Conservation (phyloP, 306 rosid genomes). For the Sesbania bispinosa region DNA sequence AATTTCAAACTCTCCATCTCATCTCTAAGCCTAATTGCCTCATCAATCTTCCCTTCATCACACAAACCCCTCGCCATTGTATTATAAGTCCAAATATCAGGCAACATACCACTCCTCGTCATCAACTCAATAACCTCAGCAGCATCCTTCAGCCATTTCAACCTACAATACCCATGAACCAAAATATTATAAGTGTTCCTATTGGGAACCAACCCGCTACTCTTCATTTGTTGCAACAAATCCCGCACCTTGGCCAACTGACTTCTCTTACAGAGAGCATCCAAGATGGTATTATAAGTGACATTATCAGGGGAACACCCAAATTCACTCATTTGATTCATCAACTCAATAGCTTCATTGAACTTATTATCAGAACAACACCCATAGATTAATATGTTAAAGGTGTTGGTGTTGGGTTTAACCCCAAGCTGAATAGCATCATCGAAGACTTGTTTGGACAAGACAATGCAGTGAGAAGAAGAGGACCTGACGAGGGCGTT, state of each 20-base stretch:
- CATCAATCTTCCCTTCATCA: constrained; percentile 67
- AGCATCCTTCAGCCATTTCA: constrained; percentile 78
- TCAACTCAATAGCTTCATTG: constrained; percentile 40
- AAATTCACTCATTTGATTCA: constrained; percentile 49
- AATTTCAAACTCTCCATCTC: constrained; percentile 66
- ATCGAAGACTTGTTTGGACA: constrained; percentile 40
- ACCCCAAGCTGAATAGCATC: constrained; percentile 51
- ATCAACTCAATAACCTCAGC: constrained; percentile 59
- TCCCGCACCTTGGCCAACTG: constrained; percentile 55
- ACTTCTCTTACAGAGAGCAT: constrained; percentile 57
- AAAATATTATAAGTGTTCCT: constrained; percentile 63
- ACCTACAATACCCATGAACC: constrained; percentile 77
- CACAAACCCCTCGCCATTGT: constrained; percentile 65
- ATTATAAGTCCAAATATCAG: constrained; percentile 83
- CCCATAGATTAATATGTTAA: constrained; percentile 67
- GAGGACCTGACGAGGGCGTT: constrained; percentile 50
- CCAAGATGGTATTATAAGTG: constrained; percentile 66
- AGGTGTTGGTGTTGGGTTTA: constrained; percentile 38
- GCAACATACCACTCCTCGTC: constrained; percentile 44
- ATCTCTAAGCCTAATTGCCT: constrained; percentile 61
- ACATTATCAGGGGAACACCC: constrained; percentile 66
- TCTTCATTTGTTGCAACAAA: constrained; percentile 61
- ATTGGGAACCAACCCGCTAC: constrained; percentile 52
- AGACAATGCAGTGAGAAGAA: constrained; percentile 36
- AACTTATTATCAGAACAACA: constrained; percentile 52